These are phyloP conservation scores for Rubia peregrina DNA, from an alignment of 305 asterid genomes.

Conservation along the genomic window DNA sequence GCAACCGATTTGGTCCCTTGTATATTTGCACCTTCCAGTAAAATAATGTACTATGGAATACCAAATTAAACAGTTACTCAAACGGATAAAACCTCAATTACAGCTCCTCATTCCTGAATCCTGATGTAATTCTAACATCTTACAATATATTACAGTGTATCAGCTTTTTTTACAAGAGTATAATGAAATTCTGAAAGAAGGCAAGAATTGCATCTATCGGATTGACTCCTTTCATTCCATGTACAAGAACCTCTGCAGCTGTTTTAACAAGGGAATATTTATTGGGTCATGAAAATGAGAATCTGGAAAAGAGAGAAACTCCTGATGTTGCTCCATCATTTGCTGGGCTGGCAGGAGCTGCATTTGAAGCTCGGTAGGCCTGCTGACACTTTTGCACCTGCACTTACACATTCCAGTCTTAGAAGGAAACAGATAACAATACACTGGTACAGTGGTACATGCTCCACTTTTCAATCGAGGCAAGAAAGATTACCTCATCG, in stretches of 20 bases:
- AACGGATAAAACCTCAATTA: neutral
- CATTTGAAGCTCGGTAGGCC: slow-evolving; percentile 56
- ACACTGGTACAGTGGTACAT: neutral
- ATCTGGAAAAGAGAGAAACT: slow-evolving; percentile 79
- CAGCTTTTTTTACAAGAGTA: neutral
- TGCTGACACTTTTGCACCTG: slow-evolving; percentile 89
- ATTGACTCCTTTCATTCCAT: neutral
- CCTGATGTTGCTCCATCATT: slow-evolving; percentile 54
- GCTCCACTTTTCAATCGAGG: neutral
- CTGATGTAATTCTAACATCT: neutral
- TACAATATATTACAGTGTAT: neutral
- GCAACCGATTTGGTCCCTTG: no score
- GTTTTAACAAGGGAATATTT: neutral
- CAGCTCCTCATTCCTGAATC: neutral
- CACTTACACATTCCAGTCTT: slow-evolving; percentile 16
- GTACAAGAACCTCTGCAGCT: neutral
- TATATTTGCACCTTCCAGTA: no score
- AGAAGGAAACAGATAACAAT: slow-evolving; percentile 10
- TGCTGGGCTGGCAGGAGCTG: slow-evolving; percentile 61
- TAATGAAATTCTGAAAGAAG: neutral
- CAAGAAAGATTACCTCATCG: slow-evolving; percentile 59
- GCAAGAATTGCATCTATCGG: neutral
- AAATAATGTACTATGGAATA: no score
- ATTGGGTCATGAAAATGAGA: slow-evolving; percentile 42
- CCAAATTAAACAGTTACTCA: neutral